phyloP scores from a whole-genome alignment of 345 rosid species.

The Raphanus sativus region DNA sequence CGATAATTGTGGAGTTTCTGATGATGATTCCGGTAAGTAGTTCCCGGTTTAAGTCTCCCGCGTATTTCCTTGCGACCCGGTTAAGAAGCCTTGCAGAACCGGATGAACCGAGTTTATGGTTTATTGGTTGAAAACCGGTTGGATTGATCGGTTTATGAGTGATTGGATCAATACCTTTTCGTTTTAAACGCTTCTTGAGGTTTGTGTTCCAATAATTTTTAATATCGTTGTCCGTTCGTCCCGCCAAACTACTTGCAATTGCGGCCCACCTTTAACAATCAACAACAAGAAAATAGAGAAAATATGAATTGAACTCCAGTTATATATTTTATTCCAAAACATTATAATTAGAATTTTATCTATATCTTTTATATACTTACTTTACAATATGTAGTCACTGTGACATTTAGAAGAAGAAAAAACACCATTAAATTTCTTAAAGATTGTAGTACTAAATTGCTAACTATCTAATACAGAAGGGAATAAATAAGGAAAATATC shows the following conservation, averaged over 20 bases:
- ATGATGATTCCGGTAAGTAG: constrained; percentile 25
- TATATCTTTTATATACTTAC: background rate
- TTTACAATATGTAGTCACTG: background rate
- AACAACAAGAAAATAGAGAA: background rate
- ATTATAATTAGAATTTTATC: background rate
- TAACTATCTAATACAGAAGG: background rate
- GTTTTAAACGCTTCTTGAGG: constrained; percentile 47
- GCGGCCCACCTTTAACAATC: constrained; percentile 48
- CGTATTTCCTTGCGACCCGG: constrained; percentile 31
- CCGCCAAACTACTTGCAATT: constrained; percentile 47
- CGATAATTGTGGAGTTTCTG: constrained; percentile 6
- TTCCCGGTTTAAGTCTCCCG: constrained; percentile 27
- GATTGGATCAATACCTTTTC: constrained; percentile 46
- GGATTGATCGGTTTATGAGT: constrained; percentile 41
- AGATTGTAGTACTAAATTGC: background rate
- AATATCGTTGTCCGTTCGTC: constrained; percentile 57
- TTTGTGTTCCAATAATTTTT: constrained; percentile 67
- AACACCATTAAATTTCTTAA: background rate
- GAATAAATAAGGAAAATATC: background rate
- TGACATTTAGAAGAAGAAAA: background rate
- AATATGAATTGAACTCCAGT: background rate
- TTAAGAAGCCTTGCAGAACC: constrained; percentile 27
- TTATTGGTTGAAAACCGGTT: background rate
- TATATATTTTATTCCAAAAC: background rate
- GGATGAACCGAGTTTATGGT: background rate